Base-by-base conservation (phyloP, 2,329 filamentous ascomycete genomes). In the Lojkania enalia region DNA sequence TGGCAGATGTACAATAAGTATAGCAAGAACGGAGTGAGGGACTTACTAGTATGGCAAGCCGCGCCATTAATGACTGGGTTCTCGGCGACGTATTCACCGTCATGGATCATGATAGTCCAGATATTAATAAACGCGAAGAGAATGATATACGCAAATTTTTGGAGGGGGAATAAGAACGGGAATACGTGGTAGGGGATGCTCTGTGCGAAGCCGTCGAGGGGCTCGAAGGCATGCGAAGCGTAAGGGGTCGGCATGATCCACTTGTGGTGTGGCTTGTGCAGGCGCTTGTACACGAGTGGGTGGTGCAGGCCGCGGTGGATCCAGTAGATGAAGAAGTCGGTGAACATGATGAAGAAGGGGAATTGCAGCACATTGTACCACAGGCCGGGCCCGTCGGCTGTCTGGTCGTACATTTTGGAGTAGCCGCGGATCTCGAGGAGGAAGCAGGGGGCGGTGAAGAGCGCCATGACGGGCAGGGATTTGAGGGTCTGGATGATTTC, bases 211-310 rank as follows among this genome's bases (percentile, higher is more conserved):
- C 92, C 92, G 66, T 97, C 92, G 40, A 96, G 70, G 1, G 92
- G 91, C 76, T 97, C 90, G 81, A 97, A 97, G 46, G 92, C 92
- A 66, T 96, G 88, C 58, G 86, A 90, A 31, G 92, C 91, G 69
- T 83, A 96, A 0, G 92, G 92, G 2, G 90, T 95, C 2, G 92
- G 92, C 89, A 96, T 95, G 73, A 97, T 96, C 92, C 92, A 97
- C 77, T 96, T 96, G 84, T 97, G 92, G 74, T 97, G 92, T 55
- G 90, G 86, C 82, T 97, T 97, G 82, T 97, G 92, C 38, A 96
- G 79, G 56, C 78, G 77, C 77, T 91, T 95, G 82, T 97, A 97
- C 58, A 94, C 68, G 35, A 73, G 65, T 13, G 88, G 88, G 71
- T 90, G 85, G 73, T 96, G 90, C 50, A 95, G 80, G 45, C 82